Evolutionary conservation across 2,329 filamentous ascomycete species (phyloP).

Genomic region (Monilinia aucupariae): DNA sequence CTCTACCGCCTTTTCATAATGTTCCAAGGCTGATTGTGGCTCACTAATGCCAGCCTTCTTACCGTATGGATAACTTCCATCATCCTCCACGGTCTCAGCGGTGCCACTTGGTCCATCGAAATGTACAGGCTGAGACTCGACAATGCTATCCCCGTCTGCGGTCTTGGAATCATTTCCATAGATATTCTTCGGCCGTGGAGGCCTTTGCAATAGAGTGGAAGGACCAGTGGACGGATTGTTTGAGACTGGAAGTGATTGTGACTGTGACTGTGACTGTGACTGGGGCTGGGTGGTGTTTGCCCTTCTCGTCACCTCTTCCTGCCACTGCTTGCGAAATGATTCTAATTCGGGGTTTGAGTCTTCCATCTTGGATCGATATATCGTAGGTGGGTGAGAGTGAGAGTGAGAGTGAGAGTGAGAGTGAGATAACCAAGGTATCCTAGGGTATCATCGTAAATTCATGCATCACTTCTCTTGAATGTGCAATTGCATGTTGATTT

Average conservation of each 20-base stretch:
- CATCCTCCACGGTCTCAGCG: conserved; percentile 15
- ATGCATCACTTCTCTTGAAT: too few relatives aligned
- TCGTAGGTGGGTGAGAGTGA: neutral
- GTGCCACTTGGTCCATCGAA: conserved; percentile 19
- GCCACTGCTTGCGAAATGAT: conserved; percentile 80
- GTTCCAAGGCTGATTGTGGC: conserved; percentile 75
- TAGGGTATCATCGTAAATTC: too few relatives aligned
- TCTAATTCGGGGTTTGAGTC: conserved; percentile 67
- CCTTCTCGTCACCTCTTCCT: conserved; percentile 53
- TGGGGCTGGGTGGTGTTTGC: conserved; percentile 19
- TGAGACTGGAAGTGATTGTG: conserved; percentile 15
- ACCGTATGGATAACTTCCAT: conserved; percentile 2
- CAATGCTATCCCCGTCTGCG: conserved; percentile 24
- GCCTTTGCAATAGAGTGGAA: conserved; percentile 24
- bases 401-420: neutral
- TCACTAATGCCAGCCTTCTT: conserved; percentile 37
- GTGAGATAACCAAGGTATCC: neutral
- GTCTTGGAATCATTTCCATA: neutral
- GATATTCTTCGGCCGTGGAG: conserved; percentile 12
- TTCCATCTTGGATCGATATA: conserved; percentile 30
- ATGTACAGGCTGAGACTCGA: conserved; percentile 16
- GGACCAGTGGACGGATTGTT: conserved; percentile 14
- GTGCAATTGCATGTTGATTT: too few relatives aligned
- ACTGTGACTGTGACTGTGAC: too few relatives aligned
- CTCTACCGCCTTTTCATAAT: conserved; percentile 88